Base-by-base conservation (phyloP, 129 eudicot species). In the Chrysanthemum lavandulifolium region DNA sequence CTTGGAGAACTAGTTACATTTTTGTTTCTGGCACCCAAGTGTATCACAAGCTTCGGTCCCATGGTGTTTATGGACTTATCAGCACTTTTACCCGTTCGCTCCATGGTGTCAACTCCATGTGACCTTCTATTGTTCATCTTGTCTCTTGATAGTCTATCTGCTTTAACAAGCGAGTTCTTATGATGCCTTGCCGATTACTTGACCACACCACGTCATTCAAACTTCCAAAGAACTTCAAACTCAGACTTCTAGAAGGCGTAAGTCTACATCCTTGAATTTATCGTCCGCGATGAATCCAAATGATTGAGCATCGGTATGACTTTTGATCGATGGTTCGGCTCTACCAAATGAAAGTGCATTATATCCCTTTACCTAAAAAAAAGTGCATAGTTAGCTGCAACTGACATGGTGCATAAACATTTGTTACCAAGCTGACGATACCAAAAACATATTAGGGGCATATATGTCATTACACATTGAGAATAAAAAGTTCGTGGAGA, bases 131-230 rank as follows among this genome's bases (percentile, higher is more conserved):
- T 82, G 81, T 86, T 94, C 56, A 80, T 72, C 73, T 74, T 79
- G 58, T 84, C 78, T 80, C 88, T 83, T 13, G 69, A 54, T n/a
- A 67, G 50, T 67, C 75, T 82, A 27, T 66, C 87, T 31, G 78
- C 66, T 73, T 54, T 73, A 40, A 67, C 86, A 4, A 83, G 61
- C 62, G 82, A 85, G 78, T 76, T 89, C 25, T 83, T 86, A 53
- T 80, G 45, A 73, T 63, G 67, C 78, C 84, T 92, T 27, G 84
- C 74, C 71, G 85, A 73, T 84, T 83, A 73, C 62, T 77, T 13
- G 89, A 78, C 80, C 76, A 73, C 50, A 72, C 65, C 73, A 81
- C 76, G 25, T 81, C 87, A 0, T 76, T 81, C 81, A 83, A 77
- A 79, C 85, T 78, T 72, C 40, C 40, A n/a, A n/a, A 33, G 86